Base-by-base conservation (phyloP, 73 alveolate species). In the Urostyla sp. region DNA sequence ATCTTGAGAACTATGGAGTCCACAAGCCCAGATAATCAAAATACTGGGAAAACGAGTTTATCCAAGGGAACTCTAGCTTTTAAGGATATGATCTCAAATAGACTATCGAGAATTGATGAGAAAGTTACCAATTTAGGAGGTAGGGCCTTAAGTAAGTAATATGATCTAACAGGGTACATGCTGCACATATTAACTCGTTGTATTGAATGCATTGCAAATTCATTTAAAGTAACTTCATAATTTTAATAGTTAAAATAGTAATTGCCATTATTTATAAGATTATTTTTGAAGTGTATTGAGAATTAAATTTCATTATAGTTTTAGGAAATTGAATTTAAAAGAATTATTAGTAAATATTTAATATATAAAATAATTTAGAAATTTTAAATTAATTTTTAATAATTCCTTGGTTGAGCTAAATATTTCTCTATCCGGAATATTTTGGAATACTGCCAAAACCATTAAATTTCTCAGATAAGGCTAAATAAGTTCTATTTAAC, bases 371-470 rank as follows among this genome's bases (percentile, higher is more conserved):
- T 55, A 46, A 5, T 69, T 46, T 55, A 45, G 83, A 27, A n/a
- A 69, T 69, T 31, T 45, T 69, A 0, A 69, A 69, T 30, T 35
- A 69, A 20, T 45, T 69, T 7, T 1, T 69, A 1, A 49, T 69
- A 5, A 69, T 46, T 49, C 44, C 34, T 46, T 69, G 83, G 83
- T 69, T 69, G 1, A 27, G 83, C 49, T 18, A 48, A 30, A 69
- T 67, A 16, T 69, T 69, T 49, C 49, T 26, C 3, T 16, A 37
- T 13, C 83, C 83, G 6, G 83, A 69, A 54, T 69, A 24, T 31
- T 69, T n/a, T 49, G 83, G 83, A 7, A 69, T 69, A 24, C 30
- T 69, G 7, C 83, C 83, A 4, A 69, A 69, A 23, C 83, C 83
- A 5, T 35, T 69, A 7, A 69, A 69, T 23, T 69, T 69, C 60